Evolutionary conservation across 768 basidiomycete species (phyloP).

Genomic region (Rickenella mellea): DNA sequence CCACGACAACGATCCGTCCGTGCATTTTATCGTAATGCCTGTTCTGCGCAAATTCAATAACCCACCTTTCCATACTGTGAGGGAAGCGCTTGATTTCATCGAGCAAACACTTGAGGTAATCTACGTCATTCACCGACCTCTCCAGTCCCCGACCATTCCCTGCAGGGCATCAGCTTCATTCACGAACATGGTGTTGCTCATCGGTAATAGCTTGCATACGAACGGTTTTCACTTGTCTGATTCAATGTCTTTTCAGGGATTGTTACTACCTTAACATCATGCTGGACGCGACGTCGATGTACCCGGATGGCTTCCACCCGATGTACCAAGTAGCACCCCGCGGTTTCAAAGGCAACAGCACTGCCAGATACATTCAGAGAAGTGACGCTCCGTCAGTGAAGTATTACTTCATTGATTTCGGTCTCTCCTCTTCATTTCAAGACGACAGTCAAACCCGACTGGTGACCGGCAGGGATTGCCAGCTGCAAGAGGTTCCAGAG

Average conservation of each 20-base stretch:
- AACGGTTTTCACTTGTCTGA: too few species aligned
- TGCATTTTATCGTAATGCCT: constrained; percentile 10
- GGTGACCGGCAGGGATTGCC: constrained; percentile 8
- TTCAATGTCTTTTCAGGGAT: too few species aligned
- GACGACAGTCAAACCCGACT: neutral
- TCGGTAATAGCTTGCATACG: too few species aligned
- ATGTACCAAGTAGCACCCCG: neutral
- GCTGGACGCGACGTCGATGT: constrained; percentile 14
- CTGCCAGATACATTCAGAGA: neutral
- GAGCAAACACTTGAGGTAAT: constrained; percentile 3
- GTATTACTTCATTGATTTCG: constrained; percentile 20
- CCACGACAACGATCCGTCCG: neutral
- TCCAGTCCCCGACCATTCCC: too few species aligned
- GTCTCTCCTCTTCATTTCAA: constrained; percentile 13
- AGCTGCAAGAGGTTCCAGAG: constrained; percentile 11
- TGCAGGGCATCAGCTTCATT: constrained; percentile 5
- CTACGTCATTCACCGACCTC: neutral
- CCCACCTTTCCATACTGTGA: constrained; percentile 9
- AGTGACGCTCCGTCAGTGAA: constrained; percentile 2
- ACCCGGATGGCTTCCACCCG: constrained; percentile 15
- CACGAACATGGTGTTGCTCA: constrained; percentile 6
- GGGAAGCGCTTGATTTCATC: constrained; percentile 12
- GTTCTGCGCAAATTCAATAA: constrained; percentile 8
- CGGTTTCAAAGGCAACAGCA: neutral
- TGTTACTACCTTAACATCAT: constrained; percentile 13